Evolutionary conservation across 108 stramenopile species (phyloP).

Genomic region (Cyclostephanos tholiformis): DNA sequence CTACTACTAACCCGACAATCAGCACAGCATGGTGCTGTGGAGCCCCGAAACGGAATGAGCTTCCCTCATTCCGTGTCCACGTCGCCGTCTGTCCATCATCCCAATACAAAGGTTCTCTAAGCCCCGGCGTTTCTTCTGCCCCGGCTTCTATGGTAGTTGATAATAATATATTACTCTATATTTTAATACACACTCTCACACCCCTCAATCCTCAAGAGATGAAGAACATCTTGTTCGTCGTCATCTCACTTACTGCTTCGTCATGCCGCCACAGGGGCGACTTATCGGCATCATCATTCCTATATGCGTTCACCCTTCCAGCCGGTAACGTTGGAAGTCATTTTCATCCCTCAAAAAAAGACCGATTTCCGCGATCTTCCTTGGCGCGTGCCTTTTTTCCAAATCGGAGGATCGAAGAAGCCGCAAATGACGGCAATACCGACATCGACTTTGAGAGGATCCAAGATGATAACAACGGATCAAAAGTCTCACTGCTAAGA

Average conservation of each 20-base stretch:
- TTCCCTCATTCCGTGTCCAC: no score
- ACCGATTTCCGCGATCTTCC: neutral
- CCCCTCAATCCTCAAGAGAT: no score
- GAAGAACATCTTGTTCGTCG: neutral
- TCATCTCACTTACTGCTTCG: neutral
- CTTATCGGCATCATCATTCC: neutral
- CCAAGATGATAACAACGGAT: neutral
- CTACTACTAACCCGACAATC: no score
- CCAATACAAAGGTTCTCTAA: no score
- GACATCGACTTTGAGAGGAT: neutral
- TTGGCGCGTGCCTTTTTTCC: neutral
- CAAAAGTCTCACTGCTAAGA: constrained; percentile 20
- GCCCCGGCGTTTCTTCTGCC: no score
- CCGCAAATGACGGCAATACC: neutral
- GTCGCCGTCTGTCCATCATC: no score
- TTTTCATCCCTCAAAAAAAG: neutral
- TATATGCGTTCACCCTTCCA: neutral
- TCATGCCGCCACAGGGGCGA: neutral
- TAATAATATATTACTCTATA: no score
- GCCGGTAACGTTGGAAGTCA: constrained; percentile 5
- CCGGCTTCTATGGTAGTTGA: no score
- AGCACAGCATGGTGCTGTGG: no score
- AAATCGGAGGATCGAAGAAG: neutral
- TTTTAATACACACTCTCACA: no score
- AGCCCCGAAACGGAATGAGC: no score